Base-by-base conservation (phyloP, 495 filamentous ascomycete species). In the Bombardia bombarda region DNA sequence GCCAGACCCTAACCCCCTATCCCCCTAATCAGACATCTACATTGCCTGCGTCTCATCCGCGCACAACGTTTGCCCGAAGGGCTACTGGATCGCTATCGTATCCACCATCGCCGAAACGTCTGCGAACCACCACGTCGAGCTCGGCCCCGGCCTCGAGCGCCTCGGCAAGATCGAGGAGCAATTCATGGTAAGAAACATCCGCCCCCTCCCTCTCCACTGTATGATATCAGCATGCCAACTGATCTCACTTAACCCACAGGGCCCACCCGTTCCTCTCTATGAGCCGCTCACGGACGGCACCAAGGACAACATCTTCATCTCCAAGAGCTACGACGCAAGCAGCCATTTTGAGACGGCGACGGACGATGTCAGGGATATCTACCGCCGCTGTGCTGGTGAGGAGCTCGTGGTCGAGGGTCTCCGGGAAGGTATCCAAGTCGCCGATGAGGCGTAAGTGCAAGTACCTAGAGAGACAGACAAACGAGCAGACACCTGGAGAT, bases 21-120 rank as follows among this genome's bases (percentile, higher is more conserved):
- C n/a, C n/a, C n/a, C n/a, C n/a, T n/a, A 28, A 10, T 13, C 52
- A 92, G 89, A 99, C 65, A 94, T 99, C 63, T 99, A 99, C 72
- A 87, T 99, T 60, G 90, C 93, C 36, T 80, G 92, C 58, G 90
- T 99, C 50, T 95, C 89, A 7, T 85, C 88, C 21, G 86, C 90
- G 7, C 93, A 97, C 73, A 97, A 94, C 59, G 93, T 97, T 53
- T 97, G 93, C 70, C 92, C 93, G 42, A 95, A 95, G 75, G 92
- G 90, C 32, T 97, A 96, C 77, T 97, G 94, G 71, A 88, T 99
- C 52, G 93, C 92, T 47, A 96, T 95, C 52, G 89, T 99, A 40
- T 94, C 87, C 38, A 99, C 93, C 45, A 95, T 99, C 51, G 87
- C 94, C 52, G 92, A 99, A 73, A 82, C 80, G 31, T 69, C 79